These are phyloP conservation scores for Pseudocercospora eumusae DNA, from an alignment of 2,329 filamentous ascomycete species.

Conservation along the genomic window DNA sequence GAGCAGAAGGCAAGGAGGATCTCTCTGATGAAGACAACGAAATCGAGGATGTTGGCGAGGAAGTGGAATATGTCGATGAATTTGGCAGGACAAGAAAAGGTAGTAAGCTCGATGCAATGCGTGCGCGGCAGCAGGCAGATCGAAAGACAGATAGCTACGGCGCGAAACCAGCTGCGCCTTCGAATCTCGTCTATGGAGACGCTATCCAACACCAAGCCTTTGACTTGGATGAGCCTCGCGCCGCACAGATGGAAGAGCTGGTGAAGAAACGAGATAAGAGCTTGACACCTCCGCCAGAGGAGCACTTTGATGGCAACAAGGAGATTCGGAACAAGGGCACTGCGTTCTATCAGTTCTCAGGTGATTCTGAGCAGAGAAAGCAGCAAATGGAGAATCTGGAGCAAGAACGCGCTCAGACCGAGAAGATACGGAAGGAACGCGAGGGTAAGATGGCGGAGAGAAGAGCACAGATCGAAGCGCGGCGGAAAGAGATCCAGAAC, in stretches of 20 bases:
- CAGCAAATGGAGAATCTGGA: constrained; percentile 76
- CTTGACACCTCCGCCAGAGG: constrained; percentile 74
- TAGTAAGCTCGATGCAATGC: constrained; percentile 69
- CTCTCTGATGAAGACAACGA: constrained; percentile 48
- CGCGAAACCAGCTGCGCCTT: constrained; percentile 66
- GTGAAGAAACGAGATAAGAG: constrained; percentile 76
- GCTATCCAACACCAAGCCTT: constrained; percentile 83
- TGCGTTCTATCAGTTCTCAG: constrained; percentile 87
- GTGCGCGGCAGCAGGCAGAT: constrained; percentile 57
- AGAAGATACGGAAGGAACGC: constrained; percentile 62
- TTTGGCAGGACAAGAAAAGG: constrained; percentile 80
- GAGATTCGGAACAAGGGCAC: constrained; percentile 87
- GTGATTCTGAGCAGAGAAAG: constrained; percentile 66
- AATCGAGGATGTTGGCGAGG: constrained; percentile 51
- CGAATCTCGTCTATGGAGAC: constrained; percentile 78
- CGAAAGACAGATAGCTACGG: constrained; percentile 66
- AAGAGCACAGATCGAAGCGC: constrained; percentile 55
- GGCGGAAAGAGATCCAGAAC: constrained; percentile 27
- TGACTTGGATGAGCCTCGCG: constrained; percentile 65
- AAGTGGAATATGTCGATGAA: constrained; percentile 89
- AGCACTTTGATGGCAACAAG: constrained; percentile 80
- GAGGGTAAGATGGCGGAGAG: constrained; percentile 53
- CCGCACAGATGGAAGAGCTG: constrained; percentile 73
- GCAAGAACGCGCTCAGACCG: constrained; percentile 67
- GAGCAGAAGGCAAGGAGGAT: constrained; percentile 47